phyloP scores from a whole-genome alignment of 208 protist genomes.

The Phytomonas sp. region DNA sequence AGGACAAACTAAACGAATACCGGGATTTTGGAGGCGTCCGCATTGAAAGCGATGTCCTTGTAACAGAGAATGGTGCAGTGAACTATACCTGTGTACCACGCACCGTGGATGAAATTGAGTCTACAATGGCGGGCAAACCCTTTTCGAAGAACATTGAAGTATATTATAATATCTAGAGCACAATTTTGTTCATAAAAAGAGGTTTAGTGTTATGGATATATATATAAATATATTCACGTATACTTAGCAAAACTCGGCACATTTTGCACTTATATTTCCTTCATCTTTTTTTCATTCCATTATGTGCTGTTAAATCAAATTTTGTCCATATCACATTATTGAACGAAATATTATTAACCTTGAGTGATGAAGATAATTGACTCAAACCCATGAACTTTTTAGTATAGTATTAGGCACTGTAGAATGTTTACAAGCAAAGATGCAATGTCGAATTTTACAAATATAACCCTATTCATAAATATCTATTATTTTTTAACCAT shows the following conservation, averaged over 20 bases:
- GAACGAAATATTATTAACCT: no score
- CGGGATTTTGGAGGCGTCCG: conserved; percentile 94
- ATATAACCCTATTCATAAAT: background rate
- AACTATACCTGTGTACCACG: conserved; percentile 83
- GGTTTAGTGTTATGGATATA: background rate
- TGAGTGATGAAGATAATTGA: no score
- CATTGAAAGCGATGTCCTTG: conserved; percentile 97
- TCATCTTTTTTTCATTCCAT: no score
- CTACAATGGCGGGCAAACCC: conserved; percentile 61
- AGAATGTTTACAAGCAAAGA: background rate
- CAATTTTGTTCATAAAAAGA: background rate
- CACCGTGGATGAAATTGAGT: conserved; percentile 81
- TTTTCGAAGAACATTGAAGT: conserved; percentile 59
- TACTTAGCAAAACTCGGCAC: background rate
- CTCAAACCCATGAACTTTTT: no score
- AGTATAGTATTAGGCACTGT: background rate
- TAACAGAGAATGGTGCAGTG: conserved; percentile 85
- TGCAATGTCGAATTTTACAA: background rate
- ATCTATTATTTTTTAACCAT: background rate
- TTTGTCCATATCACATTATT: no score
- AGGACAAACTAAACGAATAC: conserved; percentile 70
- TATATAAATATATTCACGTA: background rate
- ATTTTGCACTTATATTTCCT: background rate
- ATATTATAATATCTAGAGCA: conserved; percentile 37
- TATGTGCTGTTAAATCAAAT: no score